phyloP scores from a whole-genome alignment of 176 grass and related monocot genomes.

The Cenchrus americanus region DNA sequence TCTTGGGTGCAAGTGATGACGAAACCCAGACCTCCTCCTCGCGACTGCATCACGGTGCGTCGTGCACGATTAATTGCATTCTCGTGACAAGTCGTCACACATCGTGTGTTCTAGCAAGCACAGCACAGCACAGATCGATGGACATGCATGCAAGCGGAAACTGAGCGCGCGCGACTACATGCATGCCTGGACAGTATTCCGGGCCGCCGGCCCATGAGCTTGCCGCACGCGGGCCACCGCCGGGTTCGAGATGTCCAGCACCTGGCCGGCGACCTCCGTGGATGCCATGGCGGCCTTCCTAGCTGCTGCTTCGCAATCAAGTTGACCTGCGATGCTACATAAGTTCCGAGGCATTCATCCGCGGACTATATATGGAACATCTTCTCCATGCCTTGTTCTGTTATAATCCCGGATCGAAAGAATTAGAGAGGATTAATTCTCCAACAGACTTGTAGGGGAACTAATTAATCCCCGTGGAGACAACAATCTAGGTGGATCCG shows the following conservation, averaged over 20 bases:
- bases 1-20: conserved; percentile 38
- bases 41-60: conserved; percentile 35
- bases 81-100: neutral
- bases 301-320: too few species aligned
- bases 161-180: too few species aligned
- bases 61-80: neutral
- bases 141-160: too few species aligned
- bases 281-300: neutral
- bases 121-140: too few species aligned
- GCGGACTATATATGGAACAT: too few species aligned
- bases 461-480: too few species aligned
- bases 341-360: neutral
- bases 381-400: too few species aligned
- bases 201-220: neutral
- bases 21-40: conserved; percentile 57
- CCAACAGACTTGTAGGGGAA: too few species aligned
- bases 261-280: neutral
- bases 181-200: neutral
- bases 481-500: too few species aligned
- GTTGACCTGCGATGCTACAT: neutral
- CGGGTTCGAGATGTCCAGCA: conserved; percentile 44
- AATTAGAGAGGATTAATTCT: too few species aligned
- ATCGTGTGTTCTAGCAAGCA: too few species aligned
- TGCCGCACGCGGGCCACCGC: neutral
- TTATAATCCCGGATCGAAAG: too few species aligned